Conservation (phyloP, 176 grass and related monocot species). For the Alloteropsis semialata region DNA sequence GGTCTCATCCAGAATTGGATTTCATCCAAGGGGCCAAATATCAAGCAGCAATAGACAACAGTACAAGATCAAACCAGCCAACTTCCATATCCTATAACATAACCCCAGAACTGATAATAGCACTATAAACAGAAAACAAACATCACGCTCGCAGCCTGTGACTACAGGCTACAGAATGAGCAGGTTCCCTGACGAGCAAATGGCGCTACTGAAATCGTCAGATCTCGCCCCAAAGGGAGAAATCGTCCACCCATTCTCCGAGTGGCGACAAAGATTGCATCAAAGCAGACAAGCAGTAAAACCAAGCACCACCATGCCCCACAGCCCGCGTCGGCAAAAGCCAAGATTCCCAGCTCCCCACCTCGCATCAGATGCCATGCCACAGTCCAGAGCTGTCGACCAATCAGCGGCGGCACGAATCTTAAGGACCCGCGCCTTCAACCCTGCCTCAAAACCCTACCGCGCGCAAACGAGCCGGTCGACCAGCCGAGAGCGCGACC, state of each 20-base stretch:
- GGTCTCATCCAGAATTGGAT: not conserved
- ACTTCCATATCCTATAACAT: not conserved
- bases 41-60: not conserved
- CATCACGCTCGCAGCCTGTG: not conserved
- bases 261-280: constrained; percentile 15
- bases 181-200: not conserved
- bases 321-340: not conserved
- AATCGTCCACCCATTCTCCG: not conserved
- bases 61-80: not conserved
- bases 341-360: not conserved
- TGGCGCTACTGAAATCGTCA: not conserved
- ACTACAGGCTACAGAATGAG: not conserved
- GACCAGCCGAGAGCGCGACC: not conserved
- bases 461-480: constrained; percentile 18
- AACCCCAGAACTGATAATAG: not conserved
- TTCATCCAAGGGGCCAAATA: not conserved
- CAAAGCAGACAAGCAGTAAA: constrained; percentile 16
- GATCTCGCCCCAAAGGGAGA: not conserved
- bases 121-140: not conserved
- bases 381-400: constrained; percentile 17
- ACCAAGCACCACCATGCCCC: constrained; percentile 6
- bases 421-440: not conserved
- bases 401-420: constrained; percentile 29
- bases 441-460: constrained; percentile 14
- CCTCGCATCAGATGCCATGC: not conserved